phyloP scores from a whole-genome alignment of 2,329 filamentous ascomycete genomes.

The Aspergillus tubingensis region DNA sequence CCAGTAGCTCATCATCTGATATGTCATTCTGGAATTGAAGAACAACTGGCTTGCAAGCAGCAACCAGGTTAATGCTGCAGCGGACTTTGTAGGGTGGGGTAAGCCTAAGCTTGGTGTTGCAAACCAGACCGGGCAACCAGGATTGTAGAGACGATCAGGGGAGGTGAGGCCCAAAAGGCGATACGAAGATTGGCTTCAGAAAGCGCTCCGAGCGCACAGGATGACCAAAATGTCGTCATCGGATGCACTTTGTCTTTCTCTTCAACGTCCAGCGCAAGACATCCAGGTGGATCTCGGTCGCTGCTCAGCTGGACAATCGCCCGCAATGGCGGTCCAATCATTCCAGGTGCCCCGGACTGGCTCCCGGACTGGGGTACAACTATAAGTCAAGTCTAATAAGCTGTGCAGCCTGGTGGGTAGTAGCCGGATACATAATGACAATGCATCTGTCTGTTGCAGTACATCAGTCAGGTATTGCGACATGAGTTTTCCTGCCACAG shows the following conservation, averaged over 20 bases:
- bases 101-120: background rate
- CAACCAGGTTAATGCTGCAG: background rate
- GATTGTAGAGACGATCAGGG: background rate
- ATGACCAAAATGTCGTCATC: constrained; percentile 1
- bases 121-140: background rate
- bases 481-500: background rate
- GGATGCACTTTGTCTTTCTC: background rate
- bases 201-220: background rate
- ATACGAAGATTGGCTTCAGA: background rate
- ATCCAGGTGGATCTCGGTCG: background rate
- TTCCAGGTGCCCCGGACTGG: background rate
- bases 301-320: background rate
- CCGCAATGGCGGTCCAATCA: background rate
- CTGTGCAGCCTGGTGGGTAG: background rate
- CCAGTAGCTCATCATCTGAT: background rate
- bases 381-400: background rate
- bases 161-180: background rate
- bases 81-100: background rate
- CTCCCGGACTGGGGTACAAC: background rate
- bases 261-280: background rate
- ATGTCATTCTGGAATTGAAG: background rate
- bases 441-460: background rate
- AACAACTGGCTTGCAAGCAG: background rate
- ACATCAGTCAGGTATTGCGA: background rate
- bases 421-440: background rate